Evolutionary conservation across 2,329 filamentous ascomycete genomes (phyloP).

Genomic region (Pseudovirgaria hyperparasitica): DNA sequence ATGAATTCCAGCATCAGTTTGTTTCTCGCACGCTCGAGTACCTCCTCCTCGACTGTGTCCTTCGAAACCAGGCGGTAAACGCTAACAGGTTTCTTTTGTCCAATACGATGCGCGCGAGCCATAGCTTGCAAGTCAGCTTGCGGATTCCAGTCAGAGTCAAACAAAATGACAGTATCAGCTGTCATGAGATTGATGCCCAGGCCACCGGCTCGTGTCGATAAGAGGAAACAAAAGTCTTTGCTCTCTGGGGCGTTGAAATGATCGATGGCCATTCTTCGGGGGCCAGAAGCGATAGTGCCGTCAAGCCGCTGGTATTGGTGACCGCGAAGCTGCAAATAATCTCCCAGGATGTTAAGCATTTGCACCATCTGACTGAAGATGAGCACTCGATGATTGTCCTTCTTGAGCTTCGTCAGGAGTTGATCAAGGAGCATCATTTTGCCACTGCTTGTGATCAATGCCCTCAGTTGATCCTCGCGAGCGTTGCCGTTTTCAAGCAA

Average conservation of each 20-base stretch:
- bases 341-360: constrained; percentile 91
- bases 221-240: constrained; percentile 88
- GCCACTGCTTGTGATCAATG: constrained; percentile 89
- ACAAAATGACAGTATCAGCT: constrained; percentile 92
- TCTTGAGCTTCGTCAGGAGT: constrained; percentile 84
- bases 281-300: constrained; percentile 80
- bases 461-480: constrained; percentile 83
- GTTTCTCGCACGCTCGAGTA: constrained; percentile 89
- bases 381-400: constrained; percentile 85
- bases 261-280: constrained; percentile 87
- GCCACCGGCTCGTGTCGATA: constrained; percentile 90
- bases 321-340: constrained; percentile 86
- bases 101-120: constrained; percentile 95
- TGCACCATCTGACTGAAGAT: constrained; percentile 99
- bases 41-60: constrained; percentile 96
- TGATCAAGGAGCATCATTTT: constrained; percentile 99
- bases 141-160: constrained; percentile 98
- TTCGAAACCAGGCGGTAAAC: constrained; percentile 96
- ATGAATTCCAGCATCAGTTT: constrained; percentile 96
- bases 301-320: constrained; percentile 93
- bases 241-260: constrained; percentile 97
- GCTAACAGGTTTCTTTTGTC: constrained; percentile 89
- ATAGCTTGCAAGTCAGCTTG: constrained; percentile 97
- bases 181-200: constrained; percentile 99
- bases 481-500: constrained; percentile 69